Percentiles rank a stretch among this genome's conserved stretches.
These are phyloP conservation scores for Hibiscus syriacus DNA, from an alignment of 345 rosid genomes.

Conservation along the genomic window DNA sequence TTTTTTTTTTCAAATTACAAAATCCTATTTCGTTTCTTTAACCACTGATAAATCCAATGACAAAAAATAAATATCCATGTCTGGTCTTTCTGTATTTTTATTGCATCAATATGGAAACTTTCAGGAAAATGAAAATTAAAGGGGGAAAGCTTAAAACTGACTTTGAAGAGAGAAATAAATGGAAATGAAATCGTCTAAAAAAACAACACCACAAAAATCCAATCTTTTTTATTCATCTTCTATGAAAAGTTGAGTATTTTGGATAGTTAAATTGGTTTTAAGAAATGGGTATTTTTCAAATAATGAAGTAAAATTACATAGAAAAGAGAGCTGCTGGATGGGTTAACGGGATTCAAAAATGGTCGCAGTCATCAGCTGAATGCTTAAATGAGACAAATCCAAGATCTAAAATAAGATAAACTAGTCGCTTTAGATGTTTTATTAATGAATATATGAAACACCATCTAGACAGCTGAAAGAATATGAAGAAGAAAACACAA, in stretches of 20 bases:
- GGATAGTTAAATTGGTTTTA: not conserved
- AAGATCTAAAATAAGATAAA: too few relatives aligned
- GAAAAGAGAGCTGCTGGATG: slow-evolving; percentile 9
- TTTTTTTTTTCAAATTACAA: not conserved
- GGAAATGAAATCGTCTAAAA: slow-evolving; percentile 2
- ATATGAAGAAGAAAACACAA: too few relatives aligned
- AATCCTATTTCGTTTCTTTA: slow-evolving; percentile 19
- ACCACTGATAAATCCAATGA: slow-evolving; percentile 6
- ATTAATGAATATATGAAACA: too few relatives aligned
- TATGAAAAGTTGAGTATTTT: not conserved
- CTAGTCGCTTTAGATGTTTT: too few relatives aligned
- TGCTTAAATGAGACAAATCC: too few relatives aligned
- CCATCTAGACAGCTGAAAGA: too few relatives aligned
- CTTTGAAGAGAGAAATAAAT: slow-evolving; percentile 3
- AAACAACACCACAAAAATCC: slow-evolving; percentile 1
- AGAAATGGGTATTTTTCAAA: slow-evolving; percentile 5
- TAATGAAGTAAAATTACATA: not conserved
- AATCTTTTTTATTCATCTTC: not conserved
- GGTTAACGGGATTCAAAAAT: too few relatives aligned
- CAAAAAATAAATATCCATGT: not conserved
- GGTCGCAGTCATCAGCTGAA: too few relatives aligned
- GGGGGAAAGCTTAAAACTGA: not conserved
- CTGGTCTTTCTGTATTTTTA: not conserved
- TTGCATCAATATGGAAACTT: slow-evolving; percentile 1
- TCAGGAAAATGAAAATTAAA: slow-evolving; percentile 12